These are phyloP conservation scores for Zygosaccharomyces sapae DNA, from an alignment of 1,139 yeast species.

Conservation along the genomic window DNA sequence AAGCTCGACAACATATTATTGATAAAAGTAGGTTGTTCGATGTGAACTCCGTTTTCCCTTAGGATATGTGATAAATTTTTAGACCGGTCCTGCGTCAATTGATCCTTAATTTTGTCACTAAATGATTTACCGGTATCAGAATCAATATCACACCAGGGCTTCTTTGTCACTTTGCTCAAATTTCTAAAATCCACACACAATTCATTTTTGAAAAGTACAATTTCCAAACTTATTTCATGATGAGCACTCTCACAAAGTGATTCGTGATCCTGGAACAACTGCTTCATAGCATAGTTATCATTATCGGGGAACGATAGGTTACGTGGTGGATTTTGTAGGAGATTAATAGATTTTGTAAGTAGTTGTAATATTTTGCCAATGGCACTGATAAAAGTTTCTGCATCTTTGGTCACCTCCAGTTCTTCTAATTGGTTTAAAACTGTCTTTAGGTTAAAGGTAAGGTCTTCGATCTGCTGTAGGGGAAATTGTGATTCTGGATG, in stretches of 20 bases:
- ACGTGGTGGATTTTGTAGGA: conserved; percentile 34
- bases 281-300: conserved; percentile 27
- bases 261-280: conserved; percentile 24
- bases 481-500: conserved; percentile 23
- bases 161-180: conserved; percentile 29
- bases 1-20: conserved; percentile 26
- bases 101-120: conserved; percentile 30
- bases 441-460: conserved; percentile 17
- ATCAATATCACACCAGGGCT: conserved; percentile 39
- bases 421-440: conserved; percentile 21
- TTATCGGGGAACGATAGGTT: conserved; percentile 31
- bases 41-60: conserved; percentile 24
- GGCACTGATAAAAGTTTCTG: conserved; percentile 18
- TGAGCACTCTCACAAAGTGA: conserved; percentile 28
- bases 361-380: conserved; percentile 21
- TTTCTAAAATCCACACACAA: conserved; percentile 32
- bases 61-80: conserved; percentile 25
- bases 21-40: conserved; percentile 31
- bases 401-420: conserved; percentile 22
- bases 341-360: conserved; percentile 26
- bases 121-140: conserved; percentile 33
- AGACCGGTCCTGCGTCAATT: conserved; percentile 25
- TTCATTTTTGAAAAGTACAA: conserved; percentile 30
- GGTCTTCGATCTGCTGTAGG: conserved; percentile 26
- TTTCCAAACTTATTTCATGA: conserved; percentile 26